Evolutionary conservation across 2,329 filamentous ascomycete species (phyloP).

Genomic region (Alternaria sp.): DNA sequence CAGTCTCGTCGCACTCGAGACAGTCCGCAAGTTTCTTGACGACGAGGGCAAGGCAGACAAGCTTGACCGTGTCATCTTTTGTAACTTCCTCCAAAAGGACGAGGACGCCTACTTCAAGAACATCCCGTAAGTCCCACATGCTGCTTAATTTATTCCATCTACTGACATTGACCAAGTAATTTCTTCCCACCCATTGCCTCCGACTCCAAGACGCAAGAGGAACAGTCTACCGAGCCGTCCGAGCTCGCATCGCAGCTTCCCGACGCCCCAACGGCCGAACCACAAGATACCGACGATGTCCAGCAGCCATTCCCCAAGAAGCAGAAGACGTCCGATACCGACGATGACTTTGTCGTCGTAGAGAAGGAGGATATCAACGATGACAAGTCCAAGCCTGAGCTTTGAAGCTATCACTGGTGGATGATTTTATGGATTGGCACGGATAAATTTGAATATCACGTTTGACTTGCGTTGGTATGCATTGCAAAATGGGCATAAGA

Average conservation of each 20-base stretch:
- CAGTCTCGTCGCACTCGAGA: constrained; percentile 73
- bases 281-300: constrained; percentile 54
- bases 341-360: constrained; percentile 45
- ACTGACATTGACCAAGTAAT: constrained; percentile 31
- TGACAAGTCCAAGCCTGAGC: constrained; percentile 24
- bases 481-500: background rate
- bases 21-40: constrained; percentile 65
- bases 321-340: constrained; percentile 51
- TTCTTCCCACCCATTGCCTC: constrained; percentile 46
- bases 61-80: constrained; percentile 81
- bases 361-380: constrained; percentile 38
- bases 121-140: constrained; percentile 70
- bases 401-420: background rate
- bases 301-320: constrained; percentile 54
- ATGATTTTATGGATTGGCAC: no score
- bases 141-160: background rate
- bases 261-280: constrained; percentile 58
- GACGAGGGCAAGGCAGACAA: constrained; percentile 54
- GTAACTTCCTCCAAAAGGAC: constrained; percentile 82
- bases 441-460: no score
- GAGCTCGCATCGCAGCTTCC: constrained; percentile 56
- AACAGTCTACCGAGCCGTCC: constrained; percentile 40
- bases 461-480: no score
- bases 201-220: constrained; percentile 18
- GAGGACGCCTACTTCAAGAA: constrained; percentile 72